Base-by-base conservation (phyloP, 352 stramenopile genomes). In the Phytopythium montanum region DNA sequence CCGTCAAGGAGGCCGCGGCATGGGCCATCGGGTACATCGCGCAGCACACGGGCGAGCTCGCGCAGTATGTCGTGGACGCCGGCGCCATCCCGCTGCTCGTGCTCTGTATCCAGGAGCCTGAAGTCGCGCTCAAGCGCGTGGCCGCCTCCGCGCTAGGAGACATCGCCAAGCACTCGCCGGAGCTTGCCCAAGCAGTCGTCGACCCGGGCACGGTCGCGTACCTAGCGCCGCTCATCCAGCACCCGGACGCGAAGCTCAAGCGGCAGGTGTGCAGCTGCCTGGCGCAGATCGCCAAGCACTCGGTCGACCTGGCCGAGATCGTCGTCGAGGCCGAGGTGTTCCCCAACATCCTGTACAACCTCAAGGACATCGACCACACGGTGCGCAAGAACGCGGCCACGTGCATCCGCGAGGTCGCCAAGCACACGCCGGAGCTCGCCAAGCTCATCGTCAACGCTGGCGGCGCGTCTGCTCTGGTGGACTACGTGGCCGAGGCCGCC, bases 21-120 rank as follows among this genome's bases (percentile, higher is more conserved):
- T 98, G 94, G 94, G 94, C 94, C 0, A 97, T 98, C 54, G 94
- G 94, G 0, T 98, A 98, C 77, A 98, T 98, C 44, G 94, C 92
- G 1, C 88, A 97, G 61, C 94, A 98, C 76, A 98, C 88, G 0
- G 81, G 87, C 5, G 93, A 98, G 60, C 86, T 98, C 4, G 93
- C 94, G 9, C 94, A 98, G 73, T 79, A 92, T 42, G 90, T 98
- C 23, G 93, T 98, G 18, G 94, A 98, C 62, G 90, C 92, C 13
- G 94, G 94, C 14, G 92, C 94, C 1, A 81, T 98, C 16, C 90
- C 93, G 13, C 73, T 98, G 29, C 86, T 98, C 7, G 94, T 98
- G 52, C 81, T 98, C 8, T 98, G 94, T 67, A 95, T 98, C 49
- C 94, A 98, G 61, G 94, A 98, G 60, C 94, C 94, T 1, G 94